These are phyloP conservation scores for Teunomyces pallodes DNA, from an alignment of 805 yeast genomes.

Conservation along the genomic window DNA sequence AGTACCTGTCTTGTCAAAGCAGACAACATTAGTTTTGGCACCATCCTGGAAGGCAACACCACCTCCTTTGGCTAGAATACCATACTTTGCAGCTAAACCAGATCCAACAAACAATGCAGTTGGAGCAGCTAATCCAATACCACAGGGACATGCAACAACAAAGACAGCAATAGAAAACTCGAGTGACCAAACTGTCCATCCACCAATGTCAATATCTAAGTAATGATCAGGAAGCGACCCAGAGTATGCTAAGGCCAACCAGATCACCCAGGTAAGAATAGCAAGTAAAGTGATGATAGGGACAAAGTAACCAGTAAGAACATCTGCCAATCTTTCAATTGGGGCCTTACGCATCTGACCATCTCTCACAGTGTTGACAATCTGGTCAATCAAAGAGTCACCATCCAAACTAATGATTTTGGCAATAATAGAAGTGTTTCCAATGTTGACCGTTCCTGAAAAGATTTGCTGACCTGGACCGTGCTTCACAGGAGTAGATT, in stretches of 20 bases:
- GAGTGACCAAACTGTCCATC: slow-evolving; percentile 76
- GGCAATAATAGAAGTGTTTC: slow-evolving; percentile 52
- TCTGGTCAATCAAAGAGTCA: slow-evolving; percentile 66
- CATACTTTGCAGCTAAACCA: slow-evolving; percentile 74
- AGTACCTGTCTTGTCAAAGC: slow-evolving; percentile 81
- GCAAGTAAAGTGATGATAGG: slow-evolving; percentile 65
- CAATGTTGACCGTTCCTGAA: slow-evolving; percentile 70
- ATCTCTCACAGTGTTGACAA: slow-evolving; percentile 65
- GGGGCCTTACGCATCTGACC: slow-evolving; percentile 76
- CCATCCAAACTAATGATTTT: slow-evolving; percentile 58
- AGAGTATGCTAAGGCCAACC: slow-evolving; percentile 58
- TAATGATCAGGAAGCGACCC: slow-evolving; percentile 54
- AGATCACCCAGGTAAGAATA: slow-evolving; percentile 61
- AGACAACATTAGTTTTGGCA: slow-evolving; percentile 56
- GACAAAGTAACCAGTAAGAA: slow-evolving; percentile 67
- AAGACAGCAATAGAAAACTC: slow-evolving; percentile 77
- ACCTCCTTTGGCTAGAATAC: slow-evolving; percentile 76
- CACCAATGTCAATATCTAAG: slow-evolving; percentile 64
- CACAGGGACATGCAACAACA: slow-evolving; percentile 85
- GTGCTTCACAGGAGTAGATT: slow-evolving; percentile 58
- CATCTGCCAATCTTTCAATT: slow-evolving; percentile 67
- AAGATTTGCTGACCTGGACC: slow-evolving; percentile 61
- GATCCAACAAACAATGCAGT: slow-evolving; percentile 79
- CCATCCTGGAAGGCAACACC: slow-evolving; percentile 83
- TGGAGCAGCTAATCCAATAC: slow-evolving; percentile 82